Percentiles rank a stretch among this genome's conserved stretches.
phyloP scores from a whole-genome alignment of 2,329 filamentous ascomycete genomes.

The Colletotrichum shisoi region DNA sequence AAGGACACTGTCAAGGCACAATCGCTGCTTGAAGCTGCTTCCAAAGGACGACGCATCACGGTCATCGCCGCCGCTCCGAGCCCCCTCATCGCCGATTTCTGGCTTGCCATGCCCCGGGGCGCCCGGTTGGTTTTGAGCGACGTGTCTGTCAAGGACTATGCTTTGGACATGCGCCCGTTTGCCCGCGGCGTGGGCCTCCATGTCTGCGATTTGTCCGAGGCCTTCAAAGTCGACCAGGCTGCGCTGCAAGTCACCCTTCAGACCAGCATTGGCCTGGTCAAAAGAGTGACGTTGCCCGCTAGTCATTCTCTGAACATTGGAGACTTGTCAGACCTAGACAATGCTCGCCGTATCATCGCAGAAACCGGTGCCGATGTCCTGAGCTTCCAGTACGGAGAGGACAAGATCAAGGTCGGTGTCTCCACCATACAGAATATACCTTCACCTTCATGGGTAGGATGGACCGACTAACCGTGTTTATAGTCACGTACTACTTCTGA shows the following conservation, averaged over 20 bases:
- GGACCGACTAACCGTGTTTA: background rate
- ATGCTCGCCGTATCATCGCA: background rate
- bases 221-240: background rate
- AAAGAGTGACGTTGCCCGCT: background rate
- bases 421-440: background rate
- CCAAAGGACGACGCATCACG: background rate
- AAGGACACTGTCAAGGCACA: background rate
- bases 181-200: background rate
- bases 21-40: conserved; percentile 1
- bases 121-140: background rate
- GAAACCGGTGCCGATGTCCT: background rate
- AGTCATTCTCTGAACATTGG: background rate
- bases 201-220: conserved; percentile 1
- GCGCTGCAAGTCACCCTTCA: background rate
- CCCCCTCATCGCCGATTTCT: background rate
- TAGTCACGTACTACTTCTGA: conserved; percentile 2
- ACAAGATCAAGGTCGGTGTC: background rate
- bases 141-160: background rate
- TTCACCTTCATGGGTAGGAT: background rate
- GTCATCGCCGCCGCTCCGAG: background rate
- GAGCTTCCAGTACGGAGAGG: background rate
- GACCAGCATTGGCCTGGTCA: background rate
- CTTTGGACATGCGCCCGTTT: background rate
- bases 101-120: background rate
- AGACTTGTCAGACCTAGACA: conserved; percentile 1